phyloP scores from a whole-genome alignment of 169 alveolate genomes.

The Plasmodium fragile region DNA sequence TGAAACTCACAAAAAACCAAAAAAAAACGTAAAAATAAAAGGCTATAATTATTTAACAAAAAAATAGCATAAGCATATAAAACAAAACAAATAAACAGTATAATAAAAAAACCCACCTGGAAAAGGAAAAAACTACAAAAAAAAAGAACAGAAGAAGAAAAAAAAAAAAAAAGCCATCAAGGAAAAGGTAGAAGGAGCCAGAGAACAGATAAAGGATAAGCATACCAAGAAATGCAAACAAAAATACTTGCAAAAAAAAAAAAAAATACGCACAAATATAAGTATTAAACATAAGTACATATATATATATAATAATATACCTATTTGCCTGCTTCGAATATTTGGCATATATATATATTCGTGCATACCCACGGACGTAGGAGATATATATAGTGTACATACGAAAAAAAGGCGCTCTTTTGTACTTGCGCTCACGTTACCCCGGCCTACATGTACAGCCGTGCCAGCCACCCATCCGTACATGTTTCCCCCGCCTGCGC shows the following conservation, averaged over 20 bases:
- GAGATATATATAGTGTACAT: background rate
- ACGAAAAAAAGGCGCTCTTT: background rate
- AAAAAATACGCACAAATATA: background rate
- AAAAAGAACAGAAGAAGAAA: background rate
- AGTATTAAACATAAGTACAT: background rate
- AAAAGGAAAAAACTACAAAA: conserved; percentile 6
- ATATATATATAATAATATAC: background rate
- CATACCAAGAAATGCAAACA: background rate
- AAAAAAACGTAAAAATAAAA: conserved; percentile 1
- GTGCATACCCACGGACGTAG: background rate
- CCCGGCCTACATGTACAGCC: background rate
- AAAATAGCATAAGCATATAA: conserved; percentile 3
- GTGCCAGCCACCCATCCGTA: background rate
- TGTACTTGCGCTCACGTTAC: background rate
- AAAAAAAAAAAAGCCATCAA: background rate
- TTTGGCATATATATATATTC: background rate
- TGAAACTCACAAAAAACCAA: background rate
- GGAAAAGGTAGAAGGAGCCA: background rate
- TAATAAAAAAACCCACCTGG: background rate
- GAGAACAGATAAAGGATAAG: background rate
- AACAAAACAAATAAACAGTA: background rate
- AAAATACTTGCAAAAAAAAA: background rate
- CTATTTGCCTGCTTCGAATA: background rate
- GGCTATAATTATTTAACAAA: background rate
- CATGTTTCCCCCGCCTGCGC: background rate